A percentile compares a stretch with the other conserved stretches of the same genome.
Conservation (phyloP, 306 rosid species). For the Quercus wislizeni region DNA sequence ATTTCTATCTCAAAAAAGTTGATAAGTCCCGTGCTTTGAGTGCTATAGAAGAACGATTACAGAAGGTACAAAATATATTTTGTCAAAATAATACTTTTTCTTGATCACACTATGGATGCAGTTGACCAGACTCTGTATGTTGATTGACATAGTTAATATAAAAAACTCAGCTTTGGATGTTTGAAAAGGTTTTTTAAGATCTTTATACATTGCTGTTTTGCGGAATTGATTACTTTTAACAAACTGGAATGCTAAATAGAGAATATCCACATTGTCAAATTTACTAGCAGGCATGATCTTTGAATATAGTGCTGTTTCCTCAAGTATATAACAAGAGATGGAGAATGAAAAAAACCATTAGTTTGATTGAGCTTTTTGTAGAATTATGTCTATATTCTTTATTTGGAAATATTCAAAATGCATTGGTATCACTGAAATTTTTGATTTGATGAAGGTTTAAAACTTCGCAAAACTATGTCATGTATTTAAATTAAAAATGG, state of each 20-base stretch:
- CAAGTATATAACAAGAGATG: not conserved
- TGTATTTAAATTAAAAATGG: not conserved
- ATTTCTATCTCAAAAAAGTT: conserved; percentile 67
- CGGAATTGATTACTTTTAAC: not conserved
- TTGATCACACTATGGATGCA: not conserved
- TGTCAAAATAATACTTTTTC: not conserved
- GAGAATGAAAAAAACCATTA: not conserved
- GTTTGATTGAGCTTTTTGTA: too few relatives aligned
- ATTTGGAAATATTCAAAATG: too few relatives aligned
- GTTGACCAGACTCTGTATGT: not conserved
- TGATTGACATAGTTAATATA: not conserved
- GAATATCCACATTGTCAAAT: not conserved
- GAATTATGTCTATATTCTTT: too few relatives aligned
- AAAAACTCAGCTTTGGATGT: not conserved
- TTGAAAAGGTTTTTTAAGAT: not conserved
- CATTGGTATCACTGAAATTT: not conserved
- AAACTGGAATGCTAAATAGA: not conserved
- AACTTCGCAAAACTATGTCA: not conserved
- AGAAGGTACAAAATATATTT: conserved; percentile 54
- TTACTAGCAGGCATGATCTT: not conserved
- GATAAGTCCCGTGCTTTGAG: conserved; percentile 69
- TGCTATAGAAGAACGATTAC: conserved; percentile 68
- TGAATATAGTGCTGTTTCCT: not conserved
- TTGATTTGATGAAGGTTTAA: not conserved
- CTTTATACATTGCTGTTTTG: not conserved